Evolutionary conservation across 257 asterid genomes (phyloP).

Genomic region (Solanum etuberosum): DNA sequence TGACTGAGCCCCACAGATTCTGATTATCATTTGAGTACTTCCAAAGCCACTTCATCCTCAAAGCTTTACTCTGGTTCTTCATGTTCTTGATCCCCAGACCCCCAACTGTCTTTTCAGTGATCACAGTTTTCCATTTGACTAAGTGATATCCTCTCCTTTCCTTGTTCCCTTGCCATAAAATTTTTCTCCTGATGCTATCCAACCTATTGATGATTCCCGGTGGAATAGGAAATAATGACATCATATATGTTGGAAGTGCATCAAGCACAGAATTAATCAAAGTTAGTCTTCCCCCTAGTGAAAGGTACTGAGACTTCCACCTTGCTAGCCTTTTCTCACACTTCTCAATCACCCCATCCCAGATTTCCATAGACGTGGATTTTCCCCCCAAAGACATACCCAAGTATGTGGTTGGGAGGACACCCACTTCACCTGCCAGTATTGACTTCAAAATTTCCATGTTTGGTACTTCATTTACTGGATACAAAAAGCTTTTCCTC

Average conservation of each 20-base stretch:
- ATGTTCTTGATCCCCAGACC: background rate
- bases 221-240: background rate
- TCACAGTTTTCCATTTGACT: background rate
- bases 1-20: background rate
- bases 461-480: background rate
- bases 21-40: background rate
- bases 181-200: background rate
- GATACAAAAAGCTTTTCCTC: background rate
- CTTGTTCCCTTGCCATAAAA: background rate
- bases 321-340: background rate
- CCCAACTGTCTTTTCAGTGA: background rate
- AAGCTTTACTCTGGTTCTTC: background rate
- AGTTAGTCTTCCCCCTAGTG: background rate
- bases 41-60: background rate
- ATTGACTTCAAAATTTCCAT: background rate
- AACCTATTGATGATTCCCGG: background rate
- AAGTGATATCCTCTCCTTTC: background rate
- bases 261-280: background rate
- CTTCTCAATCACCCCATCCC: background rate
- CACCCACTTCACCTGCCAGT: background rate
- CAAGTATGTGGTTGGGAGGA: background rate
- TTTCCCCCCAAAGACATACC: background rate
- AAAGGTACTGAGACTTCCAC: background rate
- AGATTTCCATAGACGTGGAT: background rate
- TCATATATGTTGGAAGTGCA: background rate